Base-by-base conservation (phyloP, 202 grass and related monocot species). In the Schoenoplectus tabernaemontani region DNA sequence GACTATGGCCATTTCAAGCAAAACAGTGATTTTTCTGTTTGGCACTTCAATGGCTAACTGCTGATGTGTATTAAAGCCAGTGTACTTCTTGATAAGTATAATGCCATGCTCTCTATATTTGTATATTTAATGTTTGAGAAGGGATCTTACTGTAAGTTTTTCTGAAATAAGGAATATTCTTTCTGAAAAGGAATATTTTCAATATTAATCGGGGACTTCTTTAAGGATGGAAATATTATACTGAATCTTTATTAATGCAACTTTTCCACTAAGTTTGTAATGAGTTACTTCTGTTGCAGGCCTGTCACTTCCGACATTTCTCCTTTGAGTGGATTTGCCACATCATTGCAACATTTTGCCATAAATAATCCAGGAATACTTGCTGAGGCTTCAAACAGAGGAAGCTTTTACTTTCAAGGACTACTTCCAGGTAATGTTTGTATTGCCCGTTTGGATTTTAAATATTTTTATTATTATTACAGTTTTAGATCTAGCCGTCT, bases 291-390 rank as follows among this genome's bases (percentile, higher is more conserved):
- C 57, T 78, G 57, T 57, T 79, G 28, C 90, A 99, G 96, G 78
- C 39, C 63, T 80, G 82, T 83, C 81, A 61, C 70, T 41, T 16
- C 83, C n/a, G 90, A 88, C 77, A 84, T 82, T 85, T 70, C 84
- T 80, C 84, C 81, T 76, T 84, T 89, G 78, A 86, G 79, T 85
- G 87, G 88, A 78, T 81, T 86, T 81, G 69, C 79, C 67, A 54
- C 77, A 48, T 64, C 84, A 64, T 85, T 88, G 69, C 83, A 75
- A 65, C 84, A 82, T 80, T 83, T 89, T 54, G 81, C 85, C 41
- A 48, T 80, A 86, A 90, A 93, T 72, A 59, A 88, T 78, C 67
- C 57, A 56, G 83, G 22, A 81, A 20, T 76, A 82, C 59, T 84
- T 68, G 79, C 67, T 63, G 87, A 66, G 72, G 42, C 60, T 85